Conservation (phyloP, 177 flowering plant species). For the Vitis hybrid region DNA sequence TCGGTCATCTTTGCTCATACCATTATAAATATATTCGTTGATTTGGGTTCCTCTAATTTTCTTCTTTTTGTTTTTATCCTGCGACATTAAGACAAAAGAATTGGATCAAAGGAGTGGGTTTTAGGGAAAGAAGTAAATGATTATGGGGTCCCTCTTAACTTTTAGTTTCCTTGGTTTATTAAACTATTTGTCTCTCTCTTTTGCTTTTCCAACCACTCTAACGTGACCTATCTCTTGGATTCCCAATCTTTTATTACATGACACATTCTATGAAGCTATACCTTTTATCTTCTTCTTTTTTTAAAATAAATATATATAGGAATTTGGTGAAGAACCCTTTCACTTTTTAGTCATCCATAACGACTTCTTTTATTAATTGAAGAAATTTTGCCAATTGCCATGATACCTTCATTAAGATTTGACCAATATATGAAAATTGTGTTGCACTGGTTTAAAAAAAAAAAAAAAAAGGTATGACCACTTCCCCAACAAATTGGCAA, state of each 20-base stretch:
- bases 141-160: not conserved
- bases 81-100: conserved; percentile 22
- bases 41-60: conserved; percentile 1
- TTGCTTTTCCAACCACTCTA: not conserved
- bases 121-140: not conserved
- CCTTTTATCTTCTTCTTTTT: no score
- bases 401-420: no score
- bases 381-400: no score
- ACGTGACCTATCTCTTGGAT: conserved; percentile 7
- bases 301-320: no score
- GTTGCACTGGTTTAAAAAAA: no score
- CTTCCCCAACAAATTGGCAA: no score
- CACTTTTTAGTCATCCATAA: no score
- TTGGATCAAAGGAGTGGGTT: conserved; percentile 3
- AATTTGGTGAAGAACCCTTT: no score
- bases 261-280: no score
- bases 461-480: no score
- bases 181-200: not conserved
- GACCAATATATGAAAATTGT: no score
- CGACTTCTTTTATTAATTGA: no score
- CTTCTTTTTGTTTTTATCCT: conserved; percentile 13
- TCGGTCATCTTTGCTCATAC: not conserved
- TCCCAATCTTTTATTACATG: not conserved
- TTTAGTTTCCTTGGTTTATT: not conserved
- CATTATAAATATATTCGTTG: not conserved